Evolutionary conservation across 2,329 filamentous ascomycete species (phyloP).

Genomic region (Helicocarpus griseus): DNA sequence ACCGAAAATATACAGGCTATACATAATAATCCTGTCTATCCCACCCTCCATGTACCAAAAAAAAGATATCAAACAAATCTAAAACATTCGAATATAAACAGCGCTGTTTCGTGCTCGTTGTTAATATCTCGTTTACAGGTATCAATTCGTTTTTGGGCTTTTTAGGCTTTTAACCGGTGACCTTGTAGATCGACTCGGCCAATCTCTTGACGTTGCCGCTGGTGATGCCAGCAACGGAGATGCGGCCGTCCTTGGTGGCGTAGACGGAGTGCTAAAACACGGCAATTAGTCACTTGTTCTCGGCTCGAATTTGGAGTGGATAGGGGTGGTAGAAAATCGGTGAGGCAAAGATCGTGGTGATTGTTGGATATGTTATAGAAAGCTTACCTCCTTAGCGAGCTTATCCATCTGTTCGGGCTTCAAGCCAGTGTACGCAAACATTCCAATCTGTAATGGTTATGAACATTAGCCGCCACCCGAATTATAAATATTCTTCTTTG

Average conservation of each 20-base stretch:
- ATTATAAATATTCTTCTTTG: no score
- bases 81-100: not conserved
- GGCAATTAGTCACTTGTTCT: not conserved
- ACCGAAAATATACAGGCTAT: not conserved
- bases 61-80: not conserved
- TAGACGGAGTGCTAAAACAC: conserved; percentile 74
- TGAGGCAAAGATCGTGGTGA: not conserved
- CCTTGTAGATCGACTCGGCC: conserved; percentile 42
- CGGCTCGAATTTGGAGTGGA: not conserved
- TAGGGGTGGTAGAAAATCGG: not conserved
- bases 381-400: conserved; percentile 74
- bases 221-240: conserved; percentile 43
- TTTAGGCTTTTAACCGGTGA: conserved; percentile 33
- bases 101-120: not conserved
- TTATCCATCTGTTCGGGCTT: conserved; percentile 83
- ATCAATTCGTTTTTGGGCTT: no score
- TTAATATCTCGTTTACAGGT: not conserved
- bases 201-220: conserved; percentile 41
- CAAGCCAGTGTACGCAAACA: conserved; percentile 98
- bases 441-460: conserved; percentile 59
- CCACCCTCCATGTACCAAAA: not conserved
- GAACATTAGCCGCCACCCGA: not conserved
- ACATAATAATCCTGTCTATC: not conserved
- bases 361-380: no score
- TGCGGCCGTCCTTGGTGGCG: conserved; percentile 65